Base-by-base conservation (phyloP, 208 protist genomes). In the Angomonas deanei region DNA sequence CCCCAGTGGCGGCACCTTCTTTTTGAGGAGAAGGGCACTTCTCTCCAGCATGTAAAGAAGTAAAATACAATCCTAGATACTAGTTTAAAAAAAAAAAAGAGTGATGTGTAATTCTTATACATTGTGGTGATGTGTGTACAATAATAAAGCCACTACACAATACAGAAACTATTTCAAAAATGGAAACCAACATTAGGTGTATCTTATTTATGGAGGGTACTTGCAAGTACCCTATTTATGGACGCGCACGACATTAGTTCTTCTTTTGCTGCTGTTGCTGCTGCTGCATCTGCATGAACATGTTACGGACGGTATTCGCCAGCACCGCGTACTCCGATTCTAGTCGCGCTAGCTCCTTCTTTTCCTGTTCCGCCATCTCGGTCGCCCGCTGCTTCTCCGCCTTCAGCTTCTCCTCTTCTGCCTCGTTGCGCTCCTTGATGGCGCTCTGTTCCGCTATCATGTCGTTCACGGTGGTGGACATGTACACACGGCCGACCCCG, bases 341-440 rank as follows among this genome's bases (percentile, higher is more conserved):
- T 5, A 84, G 80, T 26, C 78, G 71, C 8, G 71, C 78, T 36
- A 96, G 81, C 53, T 92, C 78, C 8, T 49, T 74, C 55, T 93
- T 86, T 47, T 96, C 90, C 70, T 84, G 81, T 46, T 71, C 61
- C 33, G 86, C 70, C 42, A 80, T 59, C 71, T 92, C 90, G 36
- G 80, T 66, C 23, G 84, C 74, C 50, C 84, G 77, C 70, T 91
- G 81, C 79, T 96, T 96, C 78, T 96, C 86, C 48, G 66, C 71
- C 21, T 71, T 72, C 23, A 96, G 75, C 0, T 84, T 84, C 39
- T 58, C 68, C 34, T 87, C 82, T 74, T 96, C 90, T 23, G 84
- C 86, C 65, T 92, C 86, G 48, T 79, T 82, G 21, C 72, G 72
- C 79, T 92, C 80, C 15, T 84, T 73, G 47, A 65, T 64, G 53